Percentiles rank a stretch among this genome's conserved stretches.
Evolutionary conservation across 202 grass and related monocot genomes (phyloP).

Genomic region (Schoenoplectus triqueter): DNA sequence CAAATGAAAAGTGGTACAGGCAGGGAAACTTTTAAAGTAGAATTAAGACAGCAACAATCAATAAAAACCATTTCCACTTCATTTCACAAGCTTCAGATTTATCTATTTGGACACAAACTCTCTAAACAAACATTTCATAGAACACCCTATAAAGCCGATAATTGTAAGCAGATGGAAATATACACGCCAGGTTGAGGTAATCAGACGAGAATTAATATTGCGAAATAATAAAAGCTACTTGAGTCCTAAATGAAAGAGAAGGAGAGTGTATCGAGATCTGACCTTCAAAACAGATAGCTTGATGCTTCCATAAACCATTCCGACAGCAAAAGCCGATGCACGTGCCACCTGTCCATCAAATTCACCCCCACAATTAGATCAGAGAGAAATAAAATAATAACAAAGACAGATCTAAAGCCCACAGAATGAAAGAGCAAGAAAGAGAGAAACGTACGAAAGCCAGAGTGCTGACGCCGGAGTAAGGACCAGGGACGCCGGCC

Average conservation of each 20-base stretch:
- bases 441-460: slow-evolving; percentile 55
- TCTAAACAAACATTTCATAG: neutral
- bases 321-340: slow-evolving; percentile 65
- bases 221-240: neutral
- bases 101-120: neutral
- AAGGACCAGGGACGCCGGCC: slow-evolving; percentile 76
- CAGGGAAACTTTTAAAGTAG: neutral
- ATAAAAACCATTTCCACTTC: neutral
- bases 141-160: neutral
- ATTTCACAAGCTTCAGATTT: neutral
- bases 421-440: neutral
- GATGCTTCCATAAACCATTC: slow-evolving; percentile 76
- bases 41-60: neutral
- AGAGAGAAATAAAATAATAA: neutral
- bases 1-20: neutral
- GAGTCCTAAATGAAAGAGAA: neutral
- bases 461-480: slow-evolving; percentile 89
- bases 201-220: neutral
- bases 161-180: neutral
- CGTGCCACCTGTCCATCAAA: slow-evolving; percentile 63
- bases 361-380: slow-evolving; percentile 14
- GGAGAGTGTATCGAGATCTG: slow-evolving; percentile 1
- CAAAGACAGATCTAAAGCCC: slow-evolving; percentile 26
- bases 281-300: slow-evolving; percentile 93
- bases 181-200: neutral